Evolutionary conservation across 768 basidiomycete genomes (phyloP).

Genomic region (Psilocybe tampanensis): DNA sequence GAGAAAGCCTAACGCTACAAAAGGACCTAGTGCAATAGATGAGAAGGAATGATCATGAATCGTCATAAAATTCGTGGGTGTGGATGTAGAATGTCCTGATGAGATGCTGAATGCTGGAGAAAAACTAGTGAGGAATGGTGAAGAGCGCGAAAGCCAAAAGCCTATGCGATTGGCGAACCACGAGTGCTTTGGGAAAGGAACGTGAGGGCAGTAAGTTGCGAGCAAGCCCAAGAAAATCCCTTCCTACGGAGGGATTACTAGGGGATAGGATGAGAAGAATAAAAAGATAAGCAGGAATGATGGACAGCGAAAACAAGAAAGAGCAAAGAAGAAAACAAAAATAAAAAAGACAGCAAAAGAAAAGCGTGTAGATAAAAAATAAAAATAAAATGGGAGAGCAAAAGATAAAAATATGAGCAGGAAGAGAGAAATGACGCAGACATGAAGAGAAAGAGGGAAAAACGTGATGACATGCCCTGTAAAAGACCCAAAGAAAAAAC

Average conservation of each 20-base stretch:
- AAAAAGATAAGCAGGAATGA: not conserved
- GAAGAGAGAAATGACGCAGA: not conserved
- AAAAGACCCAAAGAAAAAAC: too few species aligned
- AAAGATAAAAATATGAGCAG: too few species aligned
- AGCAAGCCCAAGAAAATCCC: not conserved
- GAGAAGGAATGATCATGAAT: not conserved
- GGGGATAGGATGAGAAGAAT: not conserved
- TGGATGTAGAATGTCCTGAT: too few species aligned
- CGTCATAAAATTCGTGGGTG: too few species aligned
- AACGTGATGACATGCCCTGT: not conserved
- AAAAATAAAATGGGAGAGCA: too few species aligned
- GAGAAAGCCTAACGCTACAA: too few species aligned
- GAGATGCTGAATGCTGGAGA: not conserved
- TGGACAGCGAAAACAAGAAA: not conserved
- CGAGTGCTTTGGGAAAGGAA: not conserved
- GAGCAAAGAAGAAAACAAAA: not conserved
- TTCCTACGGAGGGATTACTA: not conserved
- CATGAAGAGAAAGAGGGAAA: not conserved
- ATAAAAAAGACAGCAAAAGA: not conserved
- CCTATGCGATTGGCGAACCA: not conserved
- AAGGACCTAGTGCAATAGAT: too few species aligned
- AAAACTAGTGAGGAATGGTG: not conserved
- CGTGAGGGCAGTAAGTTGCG: not conserved
- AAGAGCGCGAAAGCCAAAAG: not conserved
- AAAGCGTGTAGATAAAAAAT: not conserved